Evolutionary conservation across 2,329 filamentous ascomycete species (phyloP), one percentile per base, ranked within the genome.

Genomic region (Colletotrichum shisoi): DNA sequence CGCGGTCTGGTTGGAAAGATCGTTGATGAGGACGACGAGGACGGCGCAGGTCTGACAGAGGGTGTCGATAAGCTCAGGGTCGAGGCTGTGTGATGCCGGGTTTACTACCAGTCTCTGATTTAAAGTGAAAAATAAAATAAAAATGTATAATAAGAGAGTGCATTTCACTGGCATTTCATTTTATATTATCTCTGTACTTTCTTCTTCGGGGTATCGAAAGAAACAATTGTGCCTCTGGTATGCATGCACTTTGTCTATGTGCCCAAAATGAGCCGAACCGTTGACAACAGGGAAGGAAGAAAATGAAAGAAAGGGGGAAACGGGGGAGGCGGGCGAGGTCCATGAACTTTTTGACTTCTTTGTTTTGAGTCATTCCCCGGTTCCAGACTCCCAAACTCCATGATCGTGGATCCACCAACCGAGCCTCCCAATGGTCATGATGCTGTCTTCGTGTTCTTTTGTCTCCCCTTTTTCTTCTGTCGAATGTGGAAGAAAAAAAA

Each of bases 31-130:
- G 85, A 87, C 17, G 87, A 84, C 1, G 88, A 91, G 1, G 89
- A 87, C 3, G 89, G 87, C 4, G 85, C 85, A 19, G 84, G 83
- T 46, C 83, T 84, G 54, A 83, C 84, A 1, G 88, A 87, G 37
- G 87, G 84, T 40, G 79, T 94, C 68, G 87, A 90, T 70, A 91
- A 89, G 76, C 82, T 96, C 71, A 91, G 91, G 78, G 84, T 96
- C 60, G 84, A 87, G 71, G 86, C 85, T 65, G 60, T 54, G 58
- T 70, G 34, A 37, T 21, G 24, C 9, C 34, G 15, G 13, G 15
- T 39, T 24, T 51, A 34, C 8, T 34, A 34, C 31, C 42, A 27
- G 37, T 44, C 5, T 39, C 39, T 17, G 39, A 40, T 39, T 21
- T 13, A 12, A 39, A 15, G 51, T 17, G 27, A 7, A 53, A 53